These are phyloP conservation scores for Nemania abortiva DNA, from an alignment of 2,329 filamentous ascomycete species.

Conservation along the genomic window DNA sequence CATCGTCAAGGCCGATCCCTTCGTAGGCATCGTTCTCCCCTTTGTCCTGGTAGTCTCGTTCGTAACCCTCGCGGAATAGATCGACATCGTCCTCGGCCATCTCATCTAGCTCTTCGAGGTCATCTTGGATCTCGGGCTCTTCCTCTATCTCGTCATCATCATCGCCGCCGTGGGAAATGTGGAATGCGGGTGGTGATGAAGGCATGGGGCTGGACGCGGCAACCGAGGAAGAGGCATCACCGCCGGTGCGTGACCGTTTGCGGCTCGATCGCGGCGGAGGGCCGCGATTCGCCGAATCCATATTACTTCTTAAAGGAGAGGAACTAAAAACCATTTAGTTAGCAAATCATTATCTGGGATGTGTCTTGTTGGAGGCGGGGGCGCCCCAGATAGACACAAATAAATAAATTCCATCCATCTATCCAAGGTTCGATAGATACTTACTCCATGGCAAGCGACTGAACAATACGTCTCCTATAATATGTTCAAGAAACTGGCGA, in stretches of 20 bases:
- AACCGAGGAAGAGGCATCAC: constrained; percentile 64
- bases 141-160: constrained; percentile 81
- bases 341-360: background rate
- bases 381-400: background rate
- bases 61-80: constrained; percentile 79
- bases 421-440: background rate
- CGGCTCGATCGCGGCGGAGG: constrained; percentile 63
- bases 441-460: background rate
- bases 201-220: constrained; percentile 72
- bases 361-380: background rate
- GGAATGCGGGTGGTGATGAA: constrained; percentile 73
- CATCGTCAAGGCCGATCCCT: constrained; percentile 79
- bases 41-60: constrained; percentile 76
- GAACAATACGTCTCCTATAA: background rate
- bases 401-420: background rate
- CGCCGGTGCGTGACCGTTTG: constrained; percentile 67
- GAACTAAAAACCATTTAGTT: constrained; percentile 26
- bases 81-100: constrained; percentile 85
- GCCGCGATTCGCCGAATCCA: constrained; percentile 86
- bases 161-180: constrained; percentile 74
- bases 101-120: constrained; percentile 82
- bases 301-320: constrained; percentile 84
- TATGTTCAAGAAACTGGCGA: background rate
- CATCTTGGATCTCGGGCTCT: constrained; percentile 77
- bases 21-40: constrained; percentile 78